Evolutionary conservation across 116 monocot species (phyloP).

Genomic region (Iris pallida): DNA sequence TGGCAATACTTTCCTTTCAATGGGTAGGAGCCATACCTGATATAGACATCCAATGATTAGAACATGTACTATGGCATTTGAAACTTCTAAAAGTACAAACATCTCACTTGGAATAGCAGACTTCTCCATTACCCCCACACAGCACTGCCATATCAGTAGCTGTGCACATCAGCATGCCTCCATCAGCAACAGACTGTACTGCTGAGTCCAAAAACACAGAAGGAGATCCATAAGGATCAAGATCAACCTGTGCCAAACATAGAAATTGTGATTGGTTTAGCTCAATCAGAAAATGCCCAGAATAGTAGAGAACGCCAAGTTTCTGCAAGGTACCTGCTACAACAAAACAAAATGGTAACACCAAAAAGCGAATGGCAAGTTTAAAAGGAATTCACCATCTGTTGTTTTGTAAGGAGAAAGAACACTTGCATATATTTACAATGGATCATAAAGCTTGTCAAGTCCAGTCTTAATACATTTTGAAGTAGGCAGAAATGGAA

Average conservation of each 20-base stretch:
- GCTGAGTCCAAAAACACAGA: conserved; percentile 85
- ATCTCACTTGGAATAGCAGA: conserved; percentile 94
- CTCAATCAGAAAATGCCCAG: too few relatives aligned
- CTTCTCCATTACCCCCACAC: conserved; percentile 76
- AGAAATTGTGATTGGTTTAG: too few relatives aligned
- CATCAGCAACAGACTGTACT: conserved; percentile 80
- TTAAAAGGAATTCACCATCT: too few relatives aligned
- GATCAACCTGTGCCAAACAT: conserved; percentile 53
- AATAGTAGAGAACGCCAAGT: too few relatives aligned
- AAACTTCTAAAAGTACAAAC: background rate
- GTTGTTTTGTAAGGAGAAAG: too few relatives aligned
- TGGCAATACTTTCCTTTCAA: conserved; percentile 86
- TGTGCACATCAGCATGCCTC: conserved; percentile 84
- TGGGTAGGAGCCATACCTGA: conserved; percentile 82
- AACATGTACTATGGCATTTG: background rate
- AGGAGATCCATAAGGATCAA: conserved; percentile 93
- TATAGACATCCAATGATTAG: conserved; percentile 10
- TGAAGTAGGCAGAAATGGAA: too few relatives aligned
- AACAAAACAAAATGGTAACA: too few relatives aligned
- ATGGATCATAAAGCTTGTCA: too few relatives aligned
- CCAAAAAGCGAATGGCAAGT: too few relatives aligned
- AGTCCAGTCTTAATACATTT: too few relatives aligned
- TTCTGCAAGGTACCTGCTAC: too few relatives aligned
- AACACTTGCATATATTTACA: too few relatives aligned
- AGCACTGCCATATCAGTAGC: conserved; percentile 95